phyloP scores from a whole-genome alignment of 2,329 filamentous ascomycete species.

The Claviceps capensis region DNA sequence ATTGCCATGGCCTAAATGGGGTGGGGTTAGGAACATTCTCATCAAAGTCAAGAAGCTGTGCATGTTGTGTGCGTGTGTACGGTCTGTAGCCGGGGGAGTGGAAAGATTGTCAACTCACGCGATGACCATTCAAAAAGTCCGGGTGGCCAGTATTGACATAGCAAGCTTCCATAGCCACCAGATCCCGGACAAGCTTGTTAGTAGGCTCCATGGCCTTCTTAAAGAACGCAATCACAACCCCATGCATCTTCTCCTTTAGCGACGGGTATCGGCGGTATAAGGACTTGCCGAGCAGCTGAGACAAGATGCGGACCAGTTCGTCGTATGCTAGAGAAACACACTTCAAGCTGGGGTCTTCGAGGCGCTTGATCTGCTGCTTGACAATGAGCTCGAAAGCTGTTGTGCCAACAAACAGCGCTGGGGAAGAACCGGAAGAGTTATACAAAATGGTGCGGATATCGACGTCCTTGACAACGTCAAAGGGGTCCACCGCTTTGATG shows the following conservation, averaged over 20 bases:
- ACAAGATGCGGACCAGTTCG: conserved; percentile 88
- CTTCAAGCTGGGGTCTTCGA: conserved; percentile 94
- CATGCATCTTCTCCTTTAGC: conserved; percentile 93
- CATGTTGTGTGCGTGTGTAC: no score
- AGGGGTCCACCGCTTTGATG: conserved; percentile 93
- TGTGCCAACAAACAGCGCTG: conserved; percentile 91
- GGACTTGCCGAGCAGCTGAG: conserved; percentile 75
- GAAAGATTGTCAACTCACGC: conserved; percentile 36
- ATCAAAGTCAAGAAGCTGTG: no score
- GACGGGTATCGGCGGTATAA: conserved; percentile 87
- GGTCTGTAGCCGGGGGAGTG: no score
- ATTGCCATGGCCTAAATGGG: conserved; percentile 72
- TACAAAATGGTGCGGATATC: conserved; percentile 95
- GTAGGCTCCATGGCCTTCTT: conserved; percentile 98
- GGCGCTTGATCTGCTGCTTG: conserved; percentile 92
- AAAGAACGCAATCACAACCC: conserved; percentile 85
- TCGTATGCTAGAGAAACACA: conserved; percentile 96
- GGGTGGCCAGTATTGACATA: conserved; percentile 98
- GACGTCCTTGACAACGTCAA: conserved; percentile 92
- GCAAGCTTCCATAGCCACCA: conserved; percentile 90
- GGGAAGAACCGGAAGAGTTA: conserved; percentile 98
- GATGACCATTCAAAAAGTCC: conserved; percentile 92
- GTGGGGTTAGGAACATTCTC: neutral
- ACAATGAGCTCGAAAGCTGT: conserved; percentile 98
- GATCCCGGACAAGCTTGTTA: conserved; percentile 87